These are phyloP conservation scores for Globisporangium iwayamae DNA, from an alignment of 352 stramenopile species.

Conservation along the genomic window DNA sequence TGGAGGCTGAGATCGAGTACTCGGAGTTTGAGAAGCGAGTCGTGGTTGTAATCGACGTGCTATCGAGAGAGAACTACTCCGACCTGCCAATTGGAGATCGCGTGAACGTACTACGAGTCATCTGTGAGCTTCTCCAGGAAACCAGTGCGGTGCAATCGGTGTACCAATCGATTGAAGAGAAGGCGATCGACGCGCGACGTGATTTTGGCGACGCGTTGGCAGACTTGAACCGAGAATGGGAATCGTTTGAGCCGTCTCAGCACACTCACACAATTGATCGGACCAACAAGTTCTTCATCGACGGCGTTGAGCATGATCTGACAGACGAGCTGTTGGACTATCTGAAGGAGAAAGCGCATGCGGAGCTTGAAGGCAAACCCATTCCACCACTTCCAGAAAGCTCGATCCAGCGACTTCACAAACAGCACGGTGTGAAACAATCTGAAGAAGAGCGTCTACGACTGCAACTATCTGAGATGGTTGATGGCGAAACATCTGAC, in stretches of 20 bases:
- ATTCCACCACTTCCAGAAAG: slow-evolving; percentile 45
- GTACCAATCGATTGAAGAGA: slow-evolving; percentile 62
- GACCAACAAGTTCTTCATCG: slow-evolving; percentile 69
- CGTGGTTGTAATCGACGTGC: slow-evolving; percentile 46
- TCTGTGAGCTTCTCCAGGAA: slow-evolving; percentile 67
- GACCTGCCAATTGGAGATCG: slow-evolving; percentile 49
- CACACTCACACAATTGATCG: slow-evolving; percentile 45
- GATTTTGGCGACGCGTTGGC: slow-evolving; percentile 51
- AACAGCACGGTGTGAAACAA: slow-evolving; percentile 10
- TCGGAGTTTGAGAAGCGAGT: slow-evolving; percentile 68
- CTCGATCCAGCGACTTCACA: slow-evolving; percentile 26
- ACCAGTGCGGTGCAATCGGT: slow-evolving; percentile 52
- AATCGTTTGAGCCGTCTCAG: slow-evolving; percentile 41
- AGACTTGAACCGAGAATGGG: slow-evolving; percentile 61
- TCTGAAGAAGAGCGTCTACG: slow-evolving; percentile 4
- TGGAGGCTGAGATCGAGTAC: slow-evolving; percentile 38
- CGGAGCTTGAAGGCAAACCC: slow-evolving; percentile 49
- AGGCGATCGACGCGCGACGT: slow-evolving; percentile 51
- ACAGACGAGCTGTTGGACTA: slow-evolving; percentile 70
- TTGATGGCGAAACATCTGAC: slow-evolving; percentile 27
- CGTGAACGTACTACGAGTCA: slow-evolving; percentile 49
- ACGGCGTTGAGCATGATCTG: slow-evolving; percentile 65
- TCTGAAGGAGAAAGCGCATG: slow-evolving; percentile 57
- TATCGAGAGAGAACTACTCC: slow-evolving; percentile 71
- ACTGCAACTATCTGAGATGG: slow-evolving; percentile 3